These are phyloP conservation scores for Irpex sp. DNA, from an alignment of 1,284 basidiomycete species.

Conservation along the genomic window DNA sequence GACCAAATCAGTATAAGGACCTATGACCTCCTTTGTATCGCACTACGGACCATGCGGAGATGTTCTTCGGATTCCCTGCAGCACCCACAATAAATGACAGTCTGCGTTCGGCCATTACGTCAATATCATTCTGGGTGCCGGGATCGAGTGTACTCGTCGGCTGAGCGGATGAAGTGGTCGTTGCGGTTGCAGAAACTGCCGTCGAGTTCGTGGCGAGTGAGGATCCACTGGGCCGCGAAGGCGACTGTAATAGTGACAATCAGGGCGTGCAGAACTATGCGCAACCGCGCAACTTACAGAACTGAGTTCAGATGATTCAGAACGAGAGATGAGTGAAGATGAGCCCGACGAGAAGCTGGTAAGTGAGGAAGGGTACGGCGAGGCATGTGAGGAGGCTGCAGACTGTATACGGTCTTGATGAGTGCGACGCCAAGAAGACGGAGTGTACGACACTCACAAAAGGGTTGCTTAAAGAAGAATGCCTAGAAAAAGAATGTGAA, in stretches of 20 bases:
- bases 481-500: not conserved
- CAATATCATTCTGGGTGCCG: conserved; percentile 15
- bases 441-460: not conserved
- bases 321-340: not conserved
- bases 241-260: not conserved
- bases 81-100: conserved; percentile 20
- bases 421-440: not conserved
- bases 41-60: conserved; percentile 17
- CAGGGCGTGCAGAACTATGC: not conserved
- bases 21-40: not conserved
- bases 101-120: conserved; percentile 19
- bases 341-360: not conserved
- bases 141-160: not conserved
- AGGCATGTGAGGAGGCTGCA: not conserved
- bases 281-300: too few species aligned
- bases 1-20: not conserved
- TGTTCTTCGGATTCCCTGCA: conserved; percentile 11
- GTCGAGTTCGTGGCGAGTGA: not conserved
- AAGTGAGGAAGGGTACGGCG: not conserved
- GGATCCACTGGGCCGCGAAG: not conserved
- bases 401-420: not conserved
- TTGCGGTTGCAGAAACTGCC: not conserved
- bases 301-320: not conserved
- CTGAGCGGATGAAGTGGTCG: not conserved
- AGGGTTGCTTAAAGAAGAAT: not conserved